phyloP scores from a whole-genome alignment of 1,284 basidiomycete species.

The Cutaneotrichosporon arboriforme region DNA sequence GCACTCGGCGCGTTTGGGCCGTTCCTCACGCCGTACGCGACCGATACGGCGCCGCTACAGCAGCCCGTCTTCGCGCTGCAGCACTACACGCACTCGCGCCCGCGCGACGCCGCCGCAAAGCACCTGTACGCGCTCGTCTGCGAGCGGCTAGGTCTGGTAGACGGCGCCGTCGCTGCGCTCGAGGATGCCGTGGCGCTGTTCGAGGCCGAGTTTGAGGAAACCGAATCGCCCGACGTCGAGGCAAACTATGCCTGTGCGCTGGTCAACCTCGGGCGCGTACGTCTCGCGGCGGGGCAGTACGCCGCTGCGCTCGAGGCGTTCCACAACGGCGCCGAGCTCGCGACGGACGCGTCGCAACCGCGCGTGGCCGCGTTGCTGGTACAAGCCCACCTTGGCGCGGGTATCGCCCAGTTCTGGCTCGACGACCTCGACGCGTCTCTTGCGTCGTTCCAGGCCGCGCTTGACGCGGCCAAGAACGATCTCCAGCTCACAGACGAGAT shows the following conservation, averaged over 20 bases:
- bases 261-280: slow-evolving; percentile 72
- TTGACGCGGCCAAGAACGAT: slow-evolving; percentile 55
- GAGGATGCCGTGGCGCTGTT: slow-evolving; percentile 58
- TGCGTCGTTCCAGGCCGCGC: slow-evolving; percentile 60
- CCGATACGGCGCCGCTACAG: slow-evolving; percentile 52
- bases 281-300: slow-evolving; percentile 59
- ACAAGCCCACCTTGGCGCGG: slow-evolving; percentile 66
- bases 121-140: slow-evolving; percentile 83
- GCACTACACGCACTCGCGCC: slow-evolving; percentile 65
- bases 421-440: slow-evolving; percentile 62
- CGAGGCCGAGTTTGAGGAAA: slow-evolving; percentile 81
- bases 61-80: slow-evolving; percentile 70
- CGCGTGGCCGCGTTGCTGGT: slow-evolving; percentile 30
- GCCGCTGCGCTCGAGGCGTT: slow-evolving; percentile 63
- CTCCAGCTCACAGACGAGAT: slow-evolving; percentile 59
- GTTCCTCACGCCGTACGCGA: slow-evolving; percentile 31
- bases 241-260: slow-evolving; percentile 75
- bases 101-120: slow-evolving; percentile 66
- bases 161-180: slow-evolving; percentile 61
- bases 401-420: slow-evolving; percentile 63
- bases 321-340: slow-evolving; percentile 66
- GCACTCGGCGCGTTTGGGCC: slow-evolving; percentile 61
- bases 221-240: slow-evolving; percentile 72
- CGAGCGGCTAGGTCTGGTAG: slow-evolving; percentile 71
- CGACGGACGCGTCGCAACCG: slow-evolving; percentile 43